These are phyloP conservation scores for Aspergillus persii DNA, from an alignment of 2,329 filamentous ascomycete genomes.

Conservation along the genomic window DNA sequence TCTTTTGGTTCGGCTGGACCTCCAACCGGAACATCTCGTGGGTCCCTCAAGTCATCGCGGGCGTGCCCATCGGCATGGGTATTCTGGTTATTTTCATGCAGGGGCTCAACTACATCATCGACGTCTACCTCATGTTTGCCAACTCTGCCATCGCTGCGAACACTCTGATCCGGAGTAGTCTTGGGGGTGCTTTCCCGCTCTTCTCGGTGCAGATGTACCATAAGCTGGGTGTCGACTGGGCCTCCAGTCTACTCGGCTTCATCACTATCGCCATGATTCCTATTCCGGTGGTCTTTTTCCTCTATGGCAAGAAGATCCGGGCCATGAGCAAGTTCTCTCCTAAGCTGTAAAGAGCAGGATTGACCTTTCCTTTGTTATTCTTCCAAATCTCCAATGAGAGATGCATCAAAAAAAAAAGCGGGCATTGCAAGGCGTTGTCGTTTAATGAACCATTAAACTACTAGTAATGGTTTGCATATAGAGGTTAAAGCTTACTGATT, in stretches of 20 bases:
- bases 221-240: slow-evolving; percentile 37
- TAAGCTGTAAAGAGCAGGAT: slow-evolving; percentile 15
- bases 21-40: slow-evolving; percentile 41
- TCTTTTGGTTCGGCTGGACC: slow-evolving; percentile 52
- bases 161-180: slow-evolving; percentile 33
- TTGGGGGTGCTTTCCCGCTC: slow-evolving; percentile 32
- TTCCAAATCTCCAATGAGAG: not conserved
- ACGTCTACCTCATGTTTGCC: slow-evolving; percentile 38
- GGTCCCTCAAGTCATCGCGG: slow-evolving; percentile 46
- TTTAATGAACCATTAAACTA: too few relatives aligned
- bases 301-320: slow-evolving; percentile 45
- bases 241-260: slow-evolving; percentile 36
- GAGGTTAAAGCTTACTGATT: too few relatives aligned
- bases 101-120: slow-evolving; percentile 42
- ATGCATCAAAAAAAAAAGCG: not conserved
- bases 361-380: not conserved
- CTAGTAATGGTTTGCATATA: too few relatives aligned
- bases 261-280: slow-evolving; percentile 42
- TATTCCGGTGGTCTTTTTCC: slow-evolving; percentile 48
- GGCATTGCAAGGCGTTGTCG: not conserved
- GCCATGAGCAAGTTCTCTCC: slow-evolving; percentile 43
- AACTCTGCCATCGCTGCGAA: slow-evolving; percentile 41
- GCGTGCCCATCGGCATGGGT: slow-evolving; percentile 43
- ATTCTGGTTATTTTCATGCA: slow-evolving; percentile 43
- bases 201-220: slow-evolving; percentile 35